Evolutionary conservation across 352 stramenopile genomes (phyloP).

Genomic region (Globisporangium orthogonon): DNA sequence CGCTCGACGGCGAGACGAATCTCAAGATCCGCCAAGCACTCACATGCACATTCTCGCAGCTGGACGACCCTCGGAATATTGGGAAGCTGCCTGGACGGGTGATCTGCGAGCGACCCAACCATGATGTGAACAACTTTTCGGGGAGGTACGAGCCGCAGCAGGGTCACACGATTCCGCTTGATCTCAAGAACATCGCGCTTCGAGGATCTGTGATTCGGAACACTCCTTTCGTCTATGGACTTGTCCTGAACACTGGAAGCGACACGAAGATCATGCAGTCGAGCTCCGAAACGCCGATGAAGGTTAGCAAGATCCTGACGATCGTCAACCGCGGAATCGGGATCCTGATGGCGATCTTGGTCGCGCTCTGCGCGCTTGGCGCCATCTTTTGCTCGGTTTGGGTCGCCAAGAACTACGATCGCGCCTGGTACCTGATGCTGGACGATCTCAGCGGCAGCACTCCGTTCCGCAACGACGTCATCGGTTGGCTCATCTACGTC

Average conservation of each 20-base stretch:
- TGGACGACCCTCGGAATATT: constrained; percentile 58
- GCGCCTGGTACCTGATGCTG: constrained; percentile 68
- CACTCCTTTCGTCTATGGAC: constrained; percentile 66
- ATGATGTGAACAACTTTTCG: constrained; percentile 85
- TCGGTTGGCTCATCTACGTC: constrained; percentile 71
- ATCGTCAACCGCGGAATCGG: constrained; percentile 80
- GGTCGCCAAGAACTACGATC: constrained; percentile 48
- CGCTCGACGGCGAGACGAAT: constrained; percentile 83
- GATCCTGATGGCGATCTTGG: constrained; percentile 68
- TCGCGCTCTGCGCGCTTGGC: constrained; percentile 63
- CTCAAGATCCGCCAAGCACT: constrained; percentile 81
- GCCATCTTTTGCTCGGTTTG: constrained; percentile 62
- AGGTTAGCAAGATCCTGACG: constrained; percentile 78
- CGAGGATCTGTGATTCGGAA: constrained; percentile 83
- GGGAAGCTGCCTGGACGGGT: constrained; percentile 62
- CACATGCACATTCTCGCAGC: constrained; percentile 77
- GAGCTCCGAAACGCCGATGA: constrained; percentile 56
- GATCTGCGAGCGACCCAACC: constrained; percentile 77
- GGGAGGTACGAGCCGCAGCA: constrained; percentile 67
- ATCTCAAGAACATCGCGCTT: constrained; percentile 81
- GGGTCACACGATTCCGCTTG: constrained; percentile 76
- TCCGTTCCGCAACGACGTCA: constrained; percentile 65
- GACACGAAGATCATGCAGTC: constrained; percentile 90
- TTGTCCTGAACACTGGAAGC: constrained; percentile 76
- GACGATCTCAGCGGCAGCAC: constrained; percentile 48